Evolutionary conservation across 164 flowering plant species (phyloP).

Genomic region (Malania oleifera): DNA sequence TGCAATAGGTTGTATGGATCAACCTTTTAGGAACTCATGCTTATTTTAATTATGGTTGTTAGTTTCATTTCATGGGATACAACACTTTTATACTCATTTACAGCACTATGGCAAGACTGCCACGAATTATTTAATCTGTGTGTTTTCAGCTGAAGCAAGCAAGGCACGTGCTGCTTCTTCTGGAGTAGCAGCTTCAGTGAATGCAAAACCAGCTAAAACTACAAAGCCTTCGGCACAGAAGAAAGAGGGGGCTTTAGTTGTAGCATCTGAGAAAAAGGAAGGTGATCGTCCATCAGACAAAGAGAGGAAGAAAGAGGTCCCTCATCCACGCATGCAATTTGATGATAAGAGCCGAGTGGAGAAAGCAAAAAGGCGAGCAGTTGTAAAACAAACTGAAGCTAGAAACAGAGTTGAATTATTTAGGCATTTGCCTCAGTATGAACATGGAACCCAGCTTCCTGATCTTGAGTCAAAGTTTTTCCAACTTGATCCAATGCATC

Average conservation of each 20-base stretch:
- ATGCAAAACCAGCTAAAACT: slow-evolving; percentile 45
- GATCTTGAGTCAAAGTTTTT: slow-evolving; percentile 83
- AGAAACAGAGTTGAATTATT: slow-evolving; percentile 83
- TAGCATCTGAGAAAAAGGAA: slow-evolving; percentile 54
- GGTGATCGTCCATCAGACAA: slow-evolving; percentile 68
- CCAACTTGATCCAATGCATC: slow-evolving; percentile 81
- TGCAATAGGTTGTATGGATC: too few species aligned
- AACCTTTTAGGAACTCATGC: too few species aligned
- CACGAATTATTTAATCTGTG: slow-evolving; percentile 3
- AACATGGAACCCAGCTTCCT: slow-evolving; percentile 89
- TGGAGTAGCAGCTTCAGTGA: slow-evolving; percentile 31
- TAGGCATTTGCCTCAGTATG: slow-evolving; percentile 85
- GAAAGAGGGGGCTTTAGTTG: slow-evolving; percentile 41
- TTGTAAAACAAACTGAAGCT: slow-evolving; percentile 82
- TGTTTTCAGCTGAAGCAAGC: slow-evolving; percentile 40
- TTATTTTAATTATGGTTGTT: background rate
- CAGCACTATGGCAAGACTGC: background rate
- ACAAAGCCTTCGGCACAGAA: slow-evolving; percentile 41
- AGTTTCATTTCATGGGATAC: background rate
- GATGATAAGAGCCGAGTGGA: slow-evolving; percentile 76
- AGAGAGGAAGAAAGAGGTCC: slow-evolving; percentile 79
- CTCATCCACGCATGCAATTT: slow-evolving; percentile 77
- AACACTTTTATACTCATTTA: background rate
- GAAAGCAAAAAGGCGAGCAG: slow-evolving; percentile 86
- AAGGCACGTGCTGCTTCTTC: slow-evolving; percentile 31